Evolutionary conservation across 768 basidiomycete genomes (phyloP).

Genomic region (Sporobolomyces phaffii): DNA sequence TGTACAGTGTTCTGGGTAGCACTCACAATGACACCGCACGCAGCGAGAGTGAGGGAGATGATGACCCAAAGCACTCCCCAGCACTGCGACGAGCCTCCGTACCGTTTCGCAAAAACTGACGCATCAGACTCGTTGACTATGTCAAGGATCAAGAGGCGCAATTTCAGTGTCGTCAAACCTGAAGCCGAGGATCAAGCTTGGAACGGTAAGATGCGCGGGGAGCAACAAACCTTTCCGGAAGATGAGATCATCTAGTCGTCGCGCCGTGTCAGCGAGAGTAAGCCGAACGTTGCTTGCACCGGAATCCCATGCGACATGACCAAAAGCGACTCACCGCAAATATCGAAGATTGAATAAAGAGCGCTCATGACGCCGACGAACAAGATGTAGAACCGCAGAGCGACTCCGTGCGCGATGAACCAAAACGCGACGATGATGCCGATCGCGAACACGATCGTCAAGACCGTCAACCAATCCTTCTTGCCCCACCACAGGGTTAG

Average conservation of each 20-base stretch:
- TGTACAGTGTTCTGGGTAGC: too few relatives aligned
- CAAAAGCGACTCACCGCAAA: conserved; percentile 44
- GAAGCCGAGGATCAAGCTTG: too few relatives aligned
- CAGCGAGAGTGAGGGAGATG: conserved; percentile 67
- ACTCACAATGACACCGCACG: conserved; percentile 67
- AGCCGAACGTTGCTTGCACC: too few relatives aligned
- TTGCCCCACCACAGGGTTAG: conserved; percentile 66
- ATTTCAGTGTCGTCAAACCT: too few relatives aligned
- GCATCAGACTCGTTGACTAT: conserved; percentile 89
- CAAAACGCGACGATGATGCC: conserved; percentile 70
- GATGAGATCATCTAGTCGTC: conserved; percentile 53
- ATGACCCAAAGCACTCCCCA: conserved; percentile 88
- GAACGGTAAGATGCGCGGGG: too few relatives aligned
- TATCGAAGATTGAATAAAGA: conserved; percentile 61
- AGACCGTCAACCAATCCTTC: conserved; percentile 68
- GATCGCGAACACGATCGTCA: conserved; percentile 68
- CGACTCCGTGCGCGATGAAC: conserved; percentile 66
- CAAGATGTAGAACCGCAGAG: conserved; percentile 66
- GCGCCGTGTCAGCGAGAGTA: too few relatives aligned
- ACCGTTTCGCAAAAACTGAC: conserved; percentile 72
- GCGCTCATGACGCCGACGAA: conserved; percentile 35
- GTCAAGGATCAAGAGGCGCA: too few relatives aligned
- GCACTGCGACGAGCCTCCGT: conserved; percentile 42
- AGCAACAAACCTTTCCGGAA: conserved; percentile 52
- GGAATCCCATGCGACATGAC: background rate